A percentile compares a stretch with the other conserved stretches of the same genome.
phyloP scores from a whole-genome alignment of 176 grass and related monocot species.

The Oryza rufipogon region DNA sequence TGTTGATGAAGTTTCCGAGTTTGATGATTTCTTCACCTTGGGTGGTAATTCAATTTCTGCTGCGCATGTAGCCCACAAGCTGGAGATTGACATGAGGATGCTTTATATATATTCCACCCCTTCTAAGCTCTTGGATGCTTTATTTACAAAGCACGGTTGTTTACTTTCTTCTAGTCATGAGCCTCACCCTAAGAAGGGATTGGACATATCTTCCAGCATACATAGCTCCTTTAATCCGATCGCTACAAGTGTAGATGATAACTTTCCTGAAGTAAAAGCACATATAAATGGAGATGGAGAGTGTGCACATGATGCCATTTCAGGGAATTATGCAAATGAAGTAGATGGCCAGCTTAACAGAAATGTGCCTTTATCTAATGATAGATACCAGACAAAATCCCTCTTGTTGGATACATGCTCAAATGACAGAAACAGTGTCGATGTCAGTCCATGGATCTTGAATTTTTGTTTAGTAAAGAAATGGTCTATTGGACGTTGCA shows the following conservation, averaged over 20 bases:
- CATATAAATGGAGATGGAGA: slow-evolving; percentile 34
- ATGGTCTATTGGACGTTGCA: slow-evolving; percentile 68
- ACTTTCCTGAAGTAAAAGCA: slow-evolving; percentile 10
- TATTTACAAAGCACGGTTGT: slow-evolving; percentile 34
- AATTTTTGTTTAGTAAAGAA: slow-evolving; percentile 48
- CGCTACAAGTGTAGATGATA: slow-evolving; percentile 10
- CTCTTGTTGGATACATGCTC: slow-evolving; percentile 20
- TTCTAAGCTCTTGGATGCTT: slow-evolving; percentile 61
- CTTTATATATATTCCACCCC: slow-evolving; percentile 77
- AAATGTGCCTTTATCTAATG: slow-evolving; percentile 26
- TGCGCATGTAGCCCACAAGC: slow-evolving; percentile 72
- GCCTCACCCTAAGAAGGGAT: slow-evolving; percentile 36
- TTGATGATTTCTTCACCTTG: slow-evolving; percentile 82
- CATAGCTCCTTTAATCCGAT: not conserved
- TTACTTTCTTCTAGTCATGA: slow-evolving; percentile 32
- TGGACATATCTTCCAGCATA: slow-evolving; percentile 28
- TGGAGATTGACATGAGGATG: slow-evolving; percentile 82
- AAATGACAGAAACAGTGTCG: slow-evolving; percentile 37
- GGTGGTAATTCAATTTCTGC: slow-evolving; percentile 92
- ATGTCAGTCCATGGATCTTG: slow-evolving; percentile 44
- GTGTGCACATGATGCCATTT: slow-evolving; percentile 26
- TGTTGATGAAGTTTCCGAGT: slow-evolving; percentile 71
- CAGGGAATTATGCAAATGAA: slow-evolving; percentile 27
- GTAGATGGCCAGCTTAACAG: not conserved
- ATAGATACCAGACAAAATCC: slow-evolving; percentile 13